Base-by-base conservation (phyloP, 768 basidiomycete species). In the Macrolepiota dolichaula region DNA sequence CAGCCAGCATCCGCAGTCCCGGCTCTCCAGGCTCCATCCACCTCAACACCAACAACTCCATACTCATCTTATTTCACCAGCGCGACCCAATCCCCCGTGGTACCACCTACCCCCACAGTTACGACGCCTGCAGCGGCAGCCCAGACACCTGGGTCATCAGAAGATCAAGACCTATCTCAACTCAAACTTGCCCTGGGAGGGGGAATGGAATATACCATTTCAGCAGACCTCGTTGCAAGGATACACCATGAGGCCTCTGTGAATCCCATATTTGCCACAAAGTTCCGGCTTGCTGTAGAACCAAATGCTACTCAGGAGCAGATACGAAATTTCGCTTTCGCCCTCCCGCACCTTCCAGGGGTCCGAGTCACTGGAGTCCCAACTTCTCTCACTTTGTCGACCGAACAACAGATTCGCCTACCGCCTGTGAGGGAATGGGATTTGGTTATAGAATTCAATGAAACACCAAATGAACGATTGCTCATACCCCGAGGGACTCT, bases 401-500 rank as follows among this genome's bases (percentile, higher is more conserved):
- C 53, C 19, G 40, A 55, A 49, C 52, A 50, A n/a, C 37, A 55
- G 22, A 44, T 55, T 27, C 46, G 46, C 62, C 62, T 71, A 44
- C 61, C 66, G 46, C 68, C 81, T 17, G 68, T 79, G 36, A 86
- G 81, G 67, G 81, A 83, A n/a, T 89, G 86, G 66, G 91, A 92
- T 68, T 68, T 93, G 1, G 83, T 92, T 24, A 67, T 93, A 55
- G 88, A 90, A 67, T 92, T 90, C 64, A 74, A 79, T 53, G 91
- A 92, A 66, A 73, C 75, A 4, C 77, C 83, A 2, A 75, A 76
- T 46, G 88, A 90, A 51, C 81, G 85, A n/a, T 87, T 84, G 83
- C 65, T 88, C 5, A 76, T 92, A 57, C 89, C 91, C 55, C 82
- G 88, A 35, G 84, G 82, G 22, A 54, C 59, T 17, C 52, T 61